Evolutionary conservation across 2,329 filamentous ascomycete genomes (phyloP), one percentile per base, ranked within the genome.

Genomic region (Hortaea werneckii): DNA sequence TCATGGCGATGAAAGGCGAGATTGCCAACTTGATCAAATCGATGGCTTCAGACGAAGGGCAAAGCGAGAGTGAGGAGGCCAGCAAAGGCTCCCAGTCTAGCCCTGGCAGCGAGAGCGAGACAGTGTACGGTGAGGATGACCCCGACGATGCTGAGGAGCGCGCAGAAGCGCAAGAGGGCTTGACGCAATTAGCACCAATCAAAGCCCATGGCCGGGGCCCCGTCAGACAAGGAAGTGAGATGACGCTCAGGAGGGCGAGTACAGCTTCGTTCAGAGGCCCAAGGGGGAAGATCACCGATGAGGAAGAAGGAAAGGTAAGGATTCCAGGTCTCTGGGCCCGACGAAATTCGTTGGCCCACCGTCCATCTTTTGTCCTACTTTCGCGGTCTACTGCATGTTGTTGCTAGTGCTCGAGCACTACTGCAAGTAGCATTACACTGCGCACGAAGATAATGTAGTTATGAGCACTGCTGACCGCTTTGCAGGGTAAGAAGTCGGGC

Each of bases 1-100:
- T 96, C 30, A 80, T 95, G 67, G 88, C 89, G 6, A 94, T 94
- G 82, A 94, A 92, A 68, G 90, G 90, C 35, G 81, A 92, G 52
- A 85, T 98, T 46, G 78, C 84, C 26, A 87, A 86, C 43, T 75
- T 98, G 30, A 81, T 96, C 62, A 87, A 80, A 62, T 85, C 86
- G 7, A 79, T 83, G 3, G 80, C 81, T 42, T 76, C 70, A 44
- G 72, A 75, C 39, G 70, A 73, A 4, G 47, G 40, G 26, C 43
- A 50, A 28, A 52, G 49, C 32, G 53, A 57, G 10, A 53, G 47
- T 38, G 50, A 56, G 38, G 50, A 52, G 11, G 45, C 48, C 26
- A 46, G 50, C 40, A 68, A 67, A 35, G 74, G 70, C 37, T 73
- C 74, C 1, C 69, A 43, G n/a, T 43, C 67, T 26, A 50, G 26